Percentiles rank a stretch among this genome's conserved stretches.
These are phyloP conservation scores for Hyphopichia wangnamkhiaoensis DNA, from an alignment of 1,139 yeast genomes.

Conservation along the genomic window DNA sequence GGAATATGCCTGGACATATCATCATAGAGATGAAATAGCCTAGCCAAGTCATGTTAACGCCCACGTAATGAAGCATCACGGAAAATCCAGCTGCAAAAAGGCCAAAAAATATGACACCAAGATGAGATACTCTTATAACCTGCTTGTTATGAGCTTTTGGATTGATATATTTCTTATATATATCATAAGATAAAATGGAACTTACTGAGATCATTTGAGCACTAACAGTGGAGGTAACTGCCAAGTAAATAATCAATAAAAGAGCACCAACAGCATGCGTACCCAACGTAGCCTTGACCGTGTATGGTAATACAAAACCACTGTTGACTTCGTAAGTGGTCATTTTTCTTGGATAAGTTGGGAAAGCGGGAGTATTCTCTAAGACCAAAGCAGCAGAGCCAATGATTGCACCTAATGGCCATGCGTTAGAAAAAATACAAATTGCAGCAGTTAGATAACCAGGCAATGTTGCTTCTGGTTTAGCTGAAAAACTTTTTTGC, in stretches of 20 bases:
- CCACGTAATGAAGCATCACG: conserved; percentile 33
- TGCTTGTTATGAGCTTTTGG: conserved; percentile 25
- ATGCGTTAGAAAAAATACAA: conserved; percentile 31
- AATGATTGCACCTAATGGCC: conserved; percentile 32
- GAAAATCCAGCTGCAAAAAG: conserved; percentile 30
- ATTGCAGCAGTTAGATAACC: conserved; percentile 39
- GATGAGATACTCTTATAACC: conserved; percentile 28
- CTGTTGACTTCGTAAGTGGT: conserved; percentile 24
- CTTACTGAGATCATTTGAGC: conserved; percentile 35
- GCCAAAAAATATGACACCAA: conserved; percentile 30
- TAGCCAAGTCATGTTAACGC: conserved; percentile 35
- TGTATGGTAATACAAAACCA: conserved; percentile 30
- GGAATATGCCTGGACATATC: conserved; percentile 35
- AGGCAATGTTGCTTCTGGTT: conserved; percentile 34
- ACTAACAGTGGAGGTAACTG: conserved; percentile 33
- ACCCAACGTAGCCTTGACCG: conserved; percentile 27
- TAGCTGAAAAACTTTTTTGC: conserved; percentile 38
- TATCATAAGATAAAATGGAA: conserved; percentile 31
- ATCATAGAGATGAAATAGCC: conserved; percentile 36
- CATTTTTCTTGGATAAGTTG: conserved; percentile 32
- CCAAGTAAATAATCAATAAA: conserved; percentile 26
- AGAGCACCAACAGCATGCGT: conserved; percentile 32
- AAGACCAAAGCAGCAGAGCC: conserved; percentile 29
- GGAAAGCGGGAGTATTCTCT: conserved; percentile 24
- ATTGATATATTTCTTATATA: conserved; percentile 29